Percentiles rank a stretch among this genome's conserved stretches.
phyloP scores from a whole-genome alignment of 2,329 filamentous ascomycete genomes.

The Colletotrichum sublineola region DNA sequence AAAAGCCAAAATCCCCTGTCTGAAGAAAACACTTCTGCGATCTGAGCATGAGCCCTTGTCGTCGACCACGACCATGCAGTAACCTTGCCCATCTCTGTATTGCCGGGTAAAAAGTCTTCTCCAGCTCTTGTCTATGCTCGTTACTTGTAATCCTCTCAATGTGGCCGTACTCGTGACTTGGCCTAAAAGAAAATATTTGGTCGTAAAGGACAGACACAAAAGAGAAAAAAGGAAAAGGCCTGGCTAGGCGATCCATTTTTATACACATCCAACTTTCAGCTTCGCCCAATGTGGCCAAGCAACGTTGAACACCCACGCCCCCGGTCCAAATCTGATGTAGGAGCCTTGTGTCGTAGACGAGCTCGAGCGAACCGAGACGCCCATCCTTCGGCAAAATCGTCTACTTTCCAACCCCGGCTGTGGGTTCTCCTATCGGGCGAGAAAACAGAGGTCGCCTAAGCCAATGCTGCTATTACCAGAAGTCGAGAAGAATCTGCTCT shows the following conservation, averaged over 20 bases:
- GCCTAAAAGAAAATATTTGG: slow-evolving; percentile 25
- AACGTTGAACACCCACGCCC: slow-evolving; percentile 12
- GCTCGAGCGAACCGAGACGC: slow-evolving; percentile 14
- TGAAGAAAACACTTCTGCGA: slow-evolving; percentile 24
- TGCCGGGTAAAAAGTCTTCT: slow-evolving; percentile 37
- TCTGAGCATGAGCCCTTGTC: slow-evolving; percentile 27
- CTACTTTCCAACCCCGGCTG: slow-evolving; percentile 34
- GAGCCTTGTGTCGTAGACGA: not conserved
- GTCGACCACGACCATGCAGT: slow-evolving; percentile 35
- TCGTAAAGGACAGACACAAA: slow-evolving; percentile 42
- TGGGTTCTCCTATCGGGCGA: slow-evolving; percentile 7
- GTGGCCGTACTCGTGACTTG: slow-evolving; percentile 24
- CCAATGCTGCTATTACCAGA: slow-evolving; percentile 44
- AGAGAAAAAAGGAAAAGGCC: slow-evolving; percentile 36
- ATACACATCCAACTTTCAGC: slow-evolving; percentile 40
- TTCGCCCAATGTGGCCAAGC: slow-evolving; percentile 27
- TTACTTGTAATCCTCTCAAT: slow-evolving; percentile 36
- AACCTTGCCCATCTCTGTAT: slow-evolving; percentile 42
- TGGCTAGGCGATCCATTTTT: slow-evolving; percentile 29
- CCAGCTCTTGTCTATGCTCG: slow-evolving; percentile 44
- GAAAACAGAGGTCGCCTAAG: slow-evolving; percentile 21
- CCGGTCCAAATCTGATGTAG: slow-evolving; percentile 6
- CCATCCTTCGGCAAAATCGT: slow-evolving; percentile 5
- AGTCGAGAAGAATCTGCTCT: slow-evolving; percentile 37
- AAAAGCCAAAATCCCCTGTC: slow-evolving; percentile 33